A percentile compares a stretch with the other conserved stretches of the same genome.
These are phyloP conservation scores for Neocucurbitaria cava DNA, from an alignment of 2,329 filamentous ascomycete genomes.

Conservation along the genomic window DNA sequence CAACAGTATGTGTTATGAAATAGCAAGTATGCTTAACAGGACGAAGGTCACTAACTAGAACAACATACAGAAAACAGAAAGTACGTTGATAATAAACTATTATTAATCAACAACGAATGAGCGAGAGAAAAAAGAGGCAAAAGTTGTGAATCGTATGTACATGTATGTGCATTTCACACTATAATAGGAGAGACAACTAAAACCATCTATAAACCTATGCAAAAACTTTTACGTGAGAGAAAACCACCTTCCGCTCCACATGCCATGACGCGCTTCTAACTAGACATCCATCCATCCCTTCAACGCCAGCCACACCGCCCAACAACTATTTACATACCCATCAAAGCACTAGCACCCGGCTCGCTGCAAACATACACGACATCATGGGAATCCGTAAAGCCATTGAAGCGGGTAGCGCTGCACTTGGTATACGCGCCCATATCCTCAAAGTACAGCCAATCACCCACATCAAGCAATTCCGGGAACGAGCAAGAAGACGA, in stretches of 20 bases:
- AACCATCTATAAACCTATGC: background rate
- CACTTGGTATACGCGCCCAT: conserved; percentile 99
- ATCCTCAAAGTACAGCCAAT: conserved; percentile 98
- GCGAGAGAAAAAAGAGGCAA: too few species aligned
- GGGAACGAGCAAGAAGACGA: conserved; percentile 79
- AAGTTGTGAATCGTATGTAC: conserved; percentile 1
- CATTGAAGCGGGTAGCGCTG: conserved; percentile 97
- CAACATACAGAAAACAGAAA: too few species aligned
- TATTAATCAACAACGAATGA: too few species aligned
- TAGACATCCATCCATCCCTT: background rate
- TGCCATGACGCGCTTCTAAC: background rate
- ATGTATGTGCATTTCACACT: conserved; percentile 1
- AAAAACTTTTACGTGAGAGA: background rate
- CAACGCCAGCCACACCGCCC: background rate
- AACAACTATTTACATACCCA: conserved; percentile 52
- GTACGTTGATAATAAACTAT: too few species aligned
- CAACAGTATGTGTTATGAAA: too few species aligned
- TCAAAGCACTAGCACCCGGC: conserved; percentile 78
- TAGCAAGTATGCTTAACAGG: too few species aligned
- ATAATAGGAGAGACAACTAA: background rate
- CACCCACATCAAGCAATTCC: conserved; percentile 83
- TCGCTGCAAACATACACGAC: conserved; percentile 96
- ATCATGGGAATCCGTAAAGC: conserved; percentile 90
- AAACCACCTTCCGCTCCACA: background rate
- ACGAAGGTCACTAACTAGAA: too few species aligned